phyloP scores from a whole-genome alignment of 768 basidiomycete species.

The Arthromyces matolae region DNA sequence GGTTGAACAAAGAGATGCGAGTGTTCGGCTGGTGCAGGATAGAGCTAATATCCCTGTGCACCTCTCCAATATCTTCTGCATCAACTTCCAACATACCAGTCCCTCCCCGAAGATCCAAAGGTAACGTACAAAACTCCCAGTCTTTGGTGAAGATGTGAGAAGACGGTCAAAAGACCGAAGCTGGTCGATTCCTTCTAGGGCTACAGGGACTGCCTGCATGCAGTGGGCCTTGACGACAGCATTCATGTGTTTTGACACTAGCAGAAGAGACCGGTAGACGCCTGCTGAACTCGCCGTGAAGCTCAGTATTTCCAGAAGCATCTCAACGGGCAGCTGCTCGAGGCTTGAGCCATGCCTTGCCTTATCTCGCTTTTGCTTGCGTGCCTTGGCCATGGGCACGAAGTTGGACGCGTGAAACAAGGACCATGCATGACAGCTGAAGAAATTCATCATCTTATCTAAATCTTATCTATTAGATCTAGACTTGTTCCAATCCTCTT shows the following conservation, averaged over 20 bases:
- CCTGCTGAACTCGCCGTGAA: conserved; percentile 8
- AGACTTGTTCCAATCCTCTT: too few relatives aligned
- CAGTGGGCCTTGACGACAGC: conserved; percentile 7
- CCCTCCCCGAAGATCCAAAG: conserved; percentile 15
- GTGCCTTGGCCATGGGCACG: not conserved
- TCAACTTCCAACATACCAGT: conserved; percentile 7
- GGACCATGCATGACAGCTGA: too few relatives aligned
- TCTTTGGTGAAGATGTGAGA: conserved; percentile 6
- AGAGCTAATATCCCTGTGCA: conserved; percentile 10
- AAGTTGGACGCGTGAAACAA: too few relatives aligned
- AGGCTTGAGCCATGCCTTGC: not conserved
- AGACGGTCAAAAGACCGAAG: conserved; percentile 13
- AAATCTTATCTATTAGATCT: too few relatives aligned
- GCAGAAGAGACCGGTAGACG: conserved; percentile 14
- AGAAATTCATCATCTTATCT: too few relatives aligned
- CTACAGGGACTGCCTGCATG: conserved; percentile 13
- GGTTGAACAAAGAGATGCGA: conserved; percentile 10
- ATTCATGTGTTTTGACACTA: conserved; percentile 14
- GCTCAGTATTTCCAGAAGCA: conserved; percentile 15
- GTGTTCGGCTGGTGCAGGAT: conserved; percentile 11
- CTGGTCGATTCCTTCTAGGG: conserved; percentile 4
- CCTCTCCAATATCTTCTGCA: conserved; percentile 7
- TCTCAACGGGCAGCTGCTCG: conserved; percentile 9
- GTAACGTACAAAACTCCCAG: conserved; percentile 5
- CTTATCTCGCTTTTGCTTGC: not conserved